Percentiles rank a stretch among this genome's conserved stretches.
Evolutionary conservation across 2,329 filamentous ascomycete genomes (phyloP).

Genomic region (Blastomyces parvus): DNA sequence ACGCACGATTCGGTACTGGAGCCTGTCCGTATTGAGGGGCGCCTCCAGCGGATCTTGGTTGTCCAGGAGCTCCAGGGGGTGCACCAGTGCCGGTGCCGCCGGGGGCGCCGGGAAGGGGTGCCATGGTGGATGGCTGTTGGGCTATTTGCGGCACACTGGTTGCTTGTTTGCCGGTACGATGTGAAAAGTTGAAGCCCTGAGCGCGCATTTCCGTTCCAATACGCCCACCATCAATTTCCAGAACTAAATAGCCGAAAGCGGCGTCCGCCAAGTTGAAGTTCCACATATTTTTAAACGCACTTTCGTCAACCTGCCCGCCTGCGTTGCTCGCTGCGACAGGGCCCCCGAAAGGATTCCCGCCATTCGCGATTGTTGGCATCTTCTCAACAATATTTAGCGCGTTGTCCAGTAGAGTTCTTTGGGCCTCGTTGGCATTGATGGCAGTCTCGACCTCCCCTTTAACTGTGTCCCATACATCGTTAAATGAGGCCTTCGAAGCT

Average conservation of each 20-base stretch:
- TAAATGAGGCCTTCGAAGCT: constrained; percentile 96
- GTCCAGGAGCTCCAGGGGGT: constrained; percentile 30
- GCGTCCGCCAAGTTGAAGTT: constrained; percentile 98
- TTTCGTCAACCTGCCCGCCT: constrained; percentile 90
- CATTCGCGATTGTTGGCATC: constrained; percentile 92
- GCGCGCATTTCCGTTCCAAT: constrained; percentile 98
- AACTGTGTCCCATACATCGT: constrained; percentile 98
- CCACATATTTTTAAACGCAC: constrained; percentile 99
- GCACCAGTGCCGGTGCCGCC: constrained; percentile 20
- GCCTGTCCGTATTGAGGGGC: constrained; percentile 36
- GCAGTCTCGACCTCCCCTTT: constrained; percentile 92
- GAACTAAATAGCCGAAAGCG: constrained; percentile 87
- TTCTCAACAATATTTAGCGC: constrained; percentile 91
- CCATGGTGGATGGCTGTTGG: constrained; percentile 8
- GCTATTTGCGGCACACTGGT: constrained; percentile 23
- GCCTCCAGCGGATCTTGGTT: constrained; percentile 23
- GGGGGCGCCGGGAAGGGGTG: constrained; percentile 18
- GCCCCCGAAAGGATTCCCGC: constrained; percentile 92
- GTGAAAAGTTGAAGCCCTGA: constrained; percentile 98
- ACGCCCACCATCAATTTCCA: constrained; percentile 89
- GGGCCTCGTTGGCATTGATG: constrained; percentile 84
- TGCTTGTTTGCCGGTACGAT: constrained; percentile 73
- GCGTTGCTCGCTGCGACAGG: constrained; percentile 59
- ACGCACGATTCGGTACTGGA: constrained; percentile 24
- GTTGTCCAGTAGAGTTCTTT: constrained; percentile 84